These are phyloP conservation scores for Apiospora phragmitis DNA, from an alignment of 2,329 filamentous ascomycete species.

Conservation along the genomic window DNA sequence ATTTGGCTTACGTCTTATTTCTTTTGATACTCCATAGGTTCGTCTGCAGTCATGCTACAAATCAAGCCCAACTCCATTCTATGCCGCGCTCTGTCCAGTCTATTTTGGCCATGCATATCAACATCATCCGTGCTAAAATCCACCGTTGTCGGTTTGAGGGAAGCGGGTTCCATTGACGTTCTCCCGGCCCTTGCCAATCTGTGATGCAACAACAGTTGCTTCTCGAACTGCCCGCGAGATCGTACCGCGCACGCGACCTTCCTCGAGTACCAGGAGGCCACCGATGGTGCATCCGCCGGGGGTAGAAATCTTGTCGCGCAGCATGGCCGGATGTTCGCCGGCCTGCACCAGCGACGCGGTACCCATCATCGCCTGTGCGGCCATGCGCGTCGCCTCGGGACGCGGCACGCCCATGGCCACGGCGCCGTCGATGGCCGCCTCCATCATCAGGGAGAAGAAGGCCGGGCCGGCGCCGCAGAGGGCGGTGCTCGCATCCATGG, in stretches of 20 bases:
- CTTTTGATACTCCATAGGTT: background rate
- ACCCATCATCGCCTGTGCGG: slow-evolving; percentile 76
- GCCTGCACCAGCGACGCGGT: slow-evolving; percentile 67
- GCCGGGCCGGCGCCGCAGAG: slow-evolving; percentile 75
- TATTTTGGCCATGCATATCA: background rate
- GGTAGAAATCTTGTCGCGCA: slow-evolving; percentile 76
- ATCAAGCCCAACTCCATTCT: background rate
- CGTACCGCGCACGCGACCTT: slow-evolving; percentile 67
- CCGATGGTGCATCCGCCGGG: slow-evolving; percentile 78
- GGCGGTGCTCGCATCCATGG: slow-evolving; percentile 74
- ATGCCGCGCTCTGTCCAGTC: background rate
- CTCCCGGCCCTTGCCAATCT: slow-evolving; percentile 46
- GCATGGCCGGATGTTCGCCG: slow-evolving; percentile 73
- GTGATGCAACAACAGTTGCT: slow-evolving; percentile 68
- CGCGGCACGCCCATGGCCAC: slow-evolving; percentile 78
- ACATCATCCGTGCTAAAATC: background rate
- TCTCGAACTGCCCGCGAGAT: slow-evolving; percentile 70
- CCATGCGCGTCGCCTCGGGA: slow-evolving; percentile 73
- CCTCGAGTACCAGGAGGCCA: slow-evolving; percentile 72
- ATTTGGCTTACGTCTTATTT: background rate
- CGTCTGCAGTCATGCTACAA: background rate
- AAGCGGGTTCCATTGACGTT: slow-evolving; percentile 7
- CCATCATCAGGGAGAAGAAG: slow-evolving; percentile 74
- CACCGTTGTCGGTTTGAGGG: slow-evolving; percentile 4
- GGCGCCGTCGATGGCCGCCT: slow-evolving; percentile 74